Base-by-base conservation (phyloP, 1,284 basidiomycete species). In the Ganoderma sp. region DNA sequence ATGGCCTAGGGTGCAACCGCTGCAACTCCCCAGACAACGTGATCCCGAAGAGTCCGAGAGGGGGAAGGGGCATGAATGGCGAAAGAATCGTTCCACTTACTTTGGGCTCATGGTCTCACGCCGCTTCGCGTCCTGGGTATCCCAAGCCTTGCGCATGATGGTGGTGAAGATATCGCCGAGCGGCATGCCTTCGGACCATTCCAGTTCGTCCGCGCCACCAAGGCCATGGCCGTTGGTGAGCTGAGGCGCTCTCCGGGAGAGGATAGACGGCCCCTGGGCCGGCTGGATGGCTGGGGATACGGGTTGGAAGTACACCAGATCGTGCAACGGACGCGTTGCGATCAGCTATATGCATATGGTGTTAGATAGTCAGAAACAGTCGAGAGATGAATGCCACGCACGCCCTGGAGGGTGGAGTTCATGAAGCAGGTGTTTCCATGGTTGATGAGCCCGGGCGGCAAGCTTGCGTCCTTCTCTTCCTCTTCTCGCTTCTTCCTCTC, bases 341-440 rank as follows among this genome's bases (percentile, higher is more conserved):
- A 92, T 84, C 43, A 92, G 80, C 89, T 91, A 74, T 25, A 17
- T 19, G 34, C 28, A 50, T n/a, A n/a, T n/a, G n/a, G n/a, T n/a
- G n/a, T n/a, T n/a, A n/a, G n/a, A n/a, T n/a, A n/a, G n/a, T n/a
- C n/a, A n/a, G n/a, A n/a, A 3, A 57, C n/a, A 10, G 25, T 25
- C 10, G 14, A 7, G 17, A 28, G 50, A 41, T 34, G 52, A 28
- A 64, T 28, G 43, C 22, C 39, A 80, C 82, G 65, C 71, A 87
- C 84, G 42, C 85, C 84, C 77, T 90, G 95, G 45, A 97, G 83
- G 25, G 94, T 93, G 22, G 93, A 95, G 80, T 96, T 97, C 88
- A 97, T 92, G 80, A 95, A 97, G 80, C 95, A 96, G 0, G 94
- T 96, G 80, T 96, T 96, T 57, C 93, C 93, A 81, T 95, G 91